Base-by-base conservation (phyloP, 2,329 filamentous ascomycete species). In the Cytospora piceae region DNA sequence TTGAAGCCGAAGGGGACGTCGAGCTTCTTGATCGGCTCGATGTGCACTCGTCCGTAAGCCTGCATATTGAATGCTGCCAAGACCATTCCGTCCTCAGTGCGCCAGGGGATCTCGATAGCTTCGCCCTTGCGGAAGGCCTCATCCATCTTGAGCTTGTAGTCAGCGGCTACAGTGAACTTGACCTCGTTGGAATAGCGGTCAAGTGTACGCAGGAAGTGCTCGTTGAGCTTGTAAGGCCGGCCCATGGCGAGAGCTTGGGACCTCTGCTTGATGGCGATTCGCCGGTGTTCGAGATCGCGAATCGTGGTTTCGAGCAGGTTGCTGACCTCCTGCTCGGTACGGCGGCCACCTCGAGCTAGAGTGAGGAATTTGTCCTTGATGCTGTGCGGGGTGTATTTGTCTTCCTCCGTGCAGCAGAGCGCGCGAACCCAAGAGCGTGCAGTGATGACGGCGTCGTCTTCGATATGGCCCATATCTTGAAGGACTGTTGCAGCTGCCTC, bases 1-100 rank as follows among this genome's bases (percentile, higher is more conserved):
- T 86, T 84, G 71, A 93, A 90, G 1, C 91, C 90, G 73, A 90
- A 89, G 2, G 88, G 87, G 34, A 91, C 86, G 58, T 83, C 71
- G 1, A 86, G 86, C 6, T 90, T 82, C 51, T 88, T 80, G 1
- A 82, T 73, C 0, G 85, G 79, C 4, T 81, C 77, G 8, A 91
- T 72, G 20, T 74, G 78, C 52, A 93, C 79, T 51, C 84, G 81
- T 4, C 85, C 84, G 58, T 83, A 74, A 0, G 87, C 85, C 67
- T 88, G 83, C 63, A 94, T 75, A 70, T 91, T 91, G 51, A 87
- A 82, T 64, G 90, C 77, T 1, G 87, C 89, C 80, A 92, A 85
- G 65, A 90, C 83, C 34, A 86, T 82, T 31, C 89, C 89, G 69
- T 92, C 88, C 37, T 84, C 80, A 17, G 88, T 84, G 29, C 82